These are phyloP conservation scores for Penicillium brasilianum DNA, from an alignment of 2,329 filamentous ascomycete genomes.

Conservation along the genomic window DNA sequence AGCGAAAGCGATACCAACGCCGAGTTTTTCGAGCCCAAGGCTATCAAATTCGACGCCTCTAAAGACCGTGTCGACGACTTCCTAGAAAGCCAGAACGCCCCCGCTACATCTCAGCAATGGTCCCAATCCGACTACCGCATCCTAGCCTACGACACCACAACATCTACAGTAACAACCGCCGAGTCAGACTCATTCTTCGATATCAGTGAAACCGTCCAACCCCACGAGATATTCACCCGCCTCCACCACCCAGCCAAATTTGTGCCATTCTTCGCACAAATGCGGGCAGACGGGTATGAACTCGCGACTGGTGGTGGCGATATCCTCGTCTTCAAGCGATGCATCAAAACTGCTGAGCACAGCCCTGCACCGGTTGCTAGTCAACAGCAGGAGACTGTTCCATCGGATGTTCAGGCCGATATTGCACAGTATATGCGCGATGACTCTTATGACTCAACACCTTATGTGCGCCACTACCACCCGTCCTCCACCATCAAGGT, in stretches of 20 bases:
- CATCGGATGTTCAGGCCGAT: conserved; percentile 12
- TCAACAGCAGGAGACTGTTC: conserved; percentile 8
- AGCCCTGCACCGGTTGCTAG: not conserved
- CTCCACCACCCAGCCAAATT: conserved; percentile 50
- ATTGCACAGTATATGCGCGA: conserved; percentile 17
- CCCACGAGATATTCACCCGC: conserved; percentile 43
- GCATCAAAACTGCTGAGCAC: conserved; percentile 1
- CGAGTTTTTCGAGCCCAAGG: not conserved
- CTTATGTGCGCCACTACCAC: conserved; percentile 3
- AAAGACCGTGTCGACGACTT: conserved; percentile 20
- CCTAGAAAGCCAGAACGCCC: conserved; percentile 8
- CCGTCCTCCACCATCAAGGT: conserved; percentile 23
- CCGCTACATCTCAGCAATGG: not conserved
- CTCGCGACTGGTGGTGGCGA: conserved; percentile 49
- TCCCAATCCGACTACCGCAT: conserved; percentile 38
- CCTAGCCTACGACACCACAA: conserved; percentile 45
- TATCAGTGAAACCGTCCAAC: conserved; percentile 29
- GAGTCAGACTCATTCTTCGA: conserved; percentile 42
- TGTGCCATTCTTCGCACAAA: conserved; percentile 44
- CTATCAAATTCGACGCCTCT: conserved; percentile 7
- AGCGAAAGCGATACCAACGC: not conserved
- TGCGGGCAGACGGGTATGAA: conserved; percentile 49
- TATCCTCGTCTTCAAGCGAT: conserved; percentile 47
- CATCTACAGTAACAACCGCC: conserved; percentile 36
- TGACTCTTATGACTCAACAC: conserved; percentile 15